Evolutionary conservation across 495 filamentous ascomycete genomes (phyloP).

Genomic region (Penicillium crystallinum): DNA sequence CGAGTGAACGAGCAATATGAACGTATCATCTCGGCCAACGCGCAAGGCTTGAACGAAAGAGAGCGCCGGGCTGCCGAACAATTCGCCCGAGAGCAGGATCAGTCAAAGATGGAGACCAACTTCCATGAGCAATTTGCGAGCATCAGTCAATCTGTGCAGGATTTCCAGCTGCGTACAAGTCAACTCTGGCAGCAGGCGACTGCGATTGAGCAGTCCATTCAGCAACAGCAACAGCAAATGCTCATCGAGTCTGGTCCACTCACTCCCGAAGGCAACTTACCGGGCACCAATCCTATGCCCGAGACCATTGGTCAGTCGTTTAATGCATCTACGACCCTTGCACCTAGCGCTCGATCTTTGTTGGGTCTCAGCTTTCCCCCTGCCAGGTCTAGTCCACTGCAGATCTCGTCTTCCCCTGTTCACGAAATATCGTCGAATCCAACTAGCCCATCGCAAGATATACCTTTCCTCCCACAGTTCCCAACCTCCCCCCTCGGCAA

Average conservation of each 20-base stretch:
- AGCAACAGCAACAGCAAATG: conserved; percentile 41
- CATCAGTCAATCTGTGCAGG: conserved; percentile 42
- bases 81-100: conserved; percentile 59
- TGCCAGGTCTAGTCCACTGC: conserved; percentile 39
- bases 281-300: conserved; percentile 40
- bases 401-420: conserved; percentile 33
- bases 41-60: conserved; percentile 66
- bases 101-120: conserved; percentile 49
- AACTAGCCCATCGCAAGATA: conserved; percentile 35
- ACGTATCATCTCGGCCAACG: conserved; percentile 70
- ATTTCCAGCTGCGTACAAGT: conserved; percentile 42
- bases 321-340: conserved; percentile 24
- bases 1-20: conserved; percentile 76
- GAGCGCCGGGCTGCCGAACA: conserved; percentile 67
- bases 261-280: conserved; percentile 47
- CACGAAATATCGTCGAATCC: conserved; percentile 34
- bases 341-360: conserved; percentile 32
- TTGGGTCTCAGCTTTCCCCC: conserved; percentile 38
- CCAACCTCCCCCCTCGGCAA: conserved; percentile 34
- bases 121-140: conserved; percentile 43
- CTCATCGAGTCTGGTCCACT: conserved; percentile 42
- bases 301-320: conserved; percentile 26
- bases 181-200: conserved; percentile 47
- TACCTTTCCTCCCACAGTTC: conserved; percentile 34
- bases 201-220: conserved; percentile 43